These are phyloP conservation scores for Vaccinium vitisidaea DNA, from an alignment of 148 eudicot genomes.

Conservation along the genomic window DNA sequence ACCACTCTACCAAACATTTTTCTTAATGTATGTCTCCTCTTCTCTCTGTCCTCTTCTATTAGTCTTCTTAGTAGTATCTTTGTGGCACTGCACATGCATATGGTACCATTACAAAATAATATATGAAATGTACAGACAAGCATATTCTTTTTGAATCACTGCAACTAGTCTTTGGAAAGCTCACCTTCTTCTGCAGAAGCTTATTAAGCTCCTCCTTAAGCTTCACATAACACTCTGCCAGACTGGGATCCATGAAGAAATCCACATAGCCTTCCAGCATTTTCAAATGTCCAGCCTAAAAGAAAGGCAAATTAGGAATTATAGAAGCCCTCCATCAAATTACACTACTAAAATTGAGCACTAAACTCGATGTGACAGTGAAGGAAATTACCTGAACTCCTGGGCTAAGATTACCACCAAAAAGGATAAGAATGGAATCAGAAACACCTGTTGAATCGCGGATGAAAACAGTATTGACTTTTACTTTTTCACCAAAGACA, in stretches of 20 bases:
- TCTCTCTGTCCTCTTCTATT: not conserved
- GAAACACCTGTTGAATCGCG: constrained; percentile 98
- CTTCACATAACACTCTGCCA: constrained; percentile 82
- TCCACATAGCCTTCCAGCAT: constrained; percentile 93
- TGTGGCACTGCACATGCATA: not conserved
- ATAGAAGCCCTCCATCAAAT: not conserved
- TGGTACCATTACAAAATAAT: not conserved
- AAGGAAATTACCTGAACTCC: constrained; percentile 63
- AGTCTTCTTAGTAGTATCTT: not conserved
- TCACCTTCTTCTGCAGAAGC: constrained; percentile 82
- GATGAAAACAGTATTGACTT: constrained; percentile 89
- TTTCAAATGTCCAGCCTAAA: constrained; percentile 82
- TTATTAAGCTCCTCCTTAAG: constrained; percentile 81
- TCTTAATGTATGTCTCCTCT: not conserved
- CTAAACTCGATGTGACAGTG: not conserved
- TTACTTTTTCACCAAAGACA: constrained; percentile 95
- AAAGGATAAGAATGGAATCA: constrained; percentile 89
- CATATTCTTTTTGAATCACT: not conserved
- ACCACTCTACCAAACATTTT: not conserved
- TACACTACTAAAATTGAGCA: not conserved
- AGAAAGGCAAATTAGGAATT: constrained; percentile 18
- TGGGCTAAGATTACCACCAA: constrained; percentile 76
- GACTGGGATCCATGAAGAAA: constrained; percentile 90
- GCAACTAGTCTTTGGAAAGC: not conserved
- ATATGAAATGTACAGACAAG: not conserved